phyloP scores from a whole-genome alignment of 2,329 filamentous ascomycete species.

The Aspergillus ustus region DNA sequence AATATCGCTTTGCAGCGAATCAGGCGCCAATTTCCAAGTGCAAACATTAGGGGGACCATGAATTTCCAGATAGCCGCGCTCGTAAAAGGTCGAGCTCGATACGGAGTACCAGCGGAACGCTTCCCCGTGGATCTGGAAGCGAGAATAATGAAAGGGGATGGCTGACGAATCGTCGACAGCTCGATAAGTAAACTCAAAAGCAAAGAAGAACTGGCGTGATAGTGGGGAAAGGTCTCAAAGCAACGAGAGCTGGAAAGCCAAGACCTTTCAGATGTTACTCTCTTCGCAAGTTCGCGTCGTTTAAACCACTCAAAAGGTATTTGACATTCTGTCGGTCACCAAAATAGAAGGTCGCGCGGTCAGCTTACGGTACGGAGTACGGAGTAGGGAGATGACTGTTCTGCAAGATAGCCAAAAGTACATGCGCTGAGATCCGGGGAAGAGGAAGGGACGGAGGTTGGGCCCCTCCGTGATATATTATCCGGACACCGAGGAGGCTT shows the following conservation, averaged over 20 bases:
- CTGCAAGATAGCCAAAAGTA: neutral
- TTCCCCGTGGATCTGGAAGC: neutral
- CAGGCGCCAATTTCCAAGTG: too few relatives aligned
- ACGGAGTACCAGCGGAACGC: neutral
- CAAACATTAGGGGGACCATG: neutral
- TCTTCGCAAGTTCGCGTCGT: neutral
- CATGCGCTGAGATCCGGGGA: neutral
- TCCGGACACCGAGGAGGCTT: neutral
- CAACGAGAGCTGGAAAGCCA: neutral
- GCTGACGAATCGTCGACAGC: neutral
- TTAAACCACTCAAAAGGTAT: neutral
- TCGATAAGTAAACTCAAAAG: neutral
- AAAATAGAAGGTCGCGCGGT: neutral
- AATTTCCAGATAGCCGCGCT: conserved; percentile 7
- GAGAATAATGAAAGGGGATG: neutral
- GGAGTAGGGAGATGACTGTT: neutral
- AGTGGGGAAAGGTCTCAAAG: neutral
- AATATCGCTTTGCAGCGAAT: conserved; percentile 1
- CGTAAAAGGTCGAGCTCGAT: neutral
- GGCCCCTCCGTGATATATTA: neutral
- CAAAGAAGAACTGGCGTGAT: neutral
- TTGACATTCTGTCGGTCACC: neutral
- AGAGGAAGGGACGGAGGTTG: neutral
- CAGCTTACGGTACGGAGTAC: neutral
- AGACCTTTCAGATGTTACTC: neutral